Conservation (phyloP, 495 filamentous ascomycete species). For the Clavariopsis aquatica region DNA sequence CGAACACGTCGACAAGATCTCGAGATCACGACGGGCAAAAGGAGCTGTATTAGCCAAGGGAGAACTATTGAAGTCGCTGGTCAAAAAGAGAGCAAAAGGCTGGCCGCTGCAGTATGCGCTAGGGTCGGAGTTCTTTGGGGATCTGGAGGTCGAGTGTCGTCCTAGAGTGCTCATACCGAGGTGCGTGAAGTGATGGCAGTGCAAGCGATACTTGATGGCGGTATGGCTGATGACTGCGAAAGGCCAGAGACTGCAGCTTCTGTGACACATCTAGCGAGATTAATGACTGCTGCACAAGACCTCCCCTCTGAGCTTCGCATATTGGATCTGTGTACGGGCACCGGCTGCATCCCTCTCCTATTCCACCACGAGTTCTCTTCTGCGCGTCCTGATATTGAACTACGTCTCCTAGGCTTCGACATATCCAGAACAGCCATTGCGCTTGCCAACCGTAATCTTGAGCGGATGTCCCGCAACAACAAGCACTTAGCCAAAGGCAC, state of each 20-base stretch:
- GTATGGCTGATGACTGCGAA: not conserved
- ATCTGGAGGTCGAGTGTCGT: conserved; percentile 73
- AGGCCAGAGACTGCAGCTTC: conserved; percentile 47
- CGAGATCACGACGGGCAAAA: conserved; percentile 15
- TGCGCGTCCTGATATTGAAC: conserved; percentile 26
- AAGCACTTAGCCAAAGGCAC: conserved; percentile 7
- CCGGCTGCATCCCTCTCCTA: conserved; percentile 84
- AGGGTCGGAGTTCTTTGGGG: conserved; percentile 84
- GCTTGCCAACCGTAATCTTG: conserved; percentile 52
- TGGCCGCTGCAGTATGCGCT: conserved; percentile 87
- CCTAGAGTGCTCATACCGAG: conserved; percentile 83
- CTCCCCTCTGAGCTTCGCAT: conserved; percentile 53
- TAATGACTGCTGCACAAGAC: conserved; percentile 6
- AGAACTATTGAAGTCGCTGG: conserved; percentile 36
- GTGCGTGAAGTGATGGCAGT: conserved; percentile 44
- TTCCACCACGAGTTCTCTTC: conserved; percentile 58
- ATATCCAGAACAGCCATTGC: conserved; percentile 60
- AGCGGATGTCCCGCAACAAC: conserved; percentile 2
- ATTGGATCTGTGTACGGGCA: conserved; percentile 85
- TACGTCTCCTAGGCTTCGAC: conserved; percentile 55
- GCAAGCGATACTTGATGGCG: not conserved
- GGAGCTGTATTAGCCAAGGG: conserved; percentile 10
- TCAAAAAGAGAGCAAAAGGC: conserved; percentile 60
- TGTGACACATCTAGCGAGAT: conserved; percentile 35
- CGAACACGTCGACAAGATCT: conserved; percentile 55